Evolutionary conservation across 1,284 basidiomycete species (phyloP), one percentile per base, ranked within the genome.

Genomic region (Ceratobasidium theobromae): DNA sequence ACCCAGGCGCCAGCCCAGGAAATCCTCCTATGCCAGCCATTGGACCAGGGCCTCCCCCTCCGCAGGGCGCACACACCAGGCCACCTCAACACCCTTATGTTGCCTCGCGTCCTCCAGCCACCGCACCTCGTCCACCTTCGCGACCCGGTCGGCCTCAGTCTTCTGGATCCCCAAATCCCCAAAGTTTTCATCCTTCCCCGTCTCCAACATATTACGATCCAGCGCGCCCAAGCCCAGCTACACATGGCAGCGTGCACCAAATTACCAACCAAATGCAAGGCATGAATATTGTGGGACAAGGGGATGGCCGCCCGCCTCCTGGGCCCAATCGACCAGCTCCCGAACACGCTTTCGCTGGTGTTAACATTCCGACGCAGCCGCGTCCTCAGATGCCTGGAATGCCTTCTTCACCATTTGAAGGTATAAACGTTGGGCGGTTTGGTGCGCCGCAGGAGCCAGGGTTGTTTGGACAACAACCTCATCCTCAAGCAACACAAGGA

Each of bases 291-390:
- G 57, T 45, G 14, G 54, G n/a, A n/a, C n/a, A n/a, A n/a, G n/a
- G n/a, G n/a, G n/a, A n/a, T n/a, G n/a, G n/a, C n/a, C n/a, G n/a
- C n/a, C n/a, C n/a, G n/a, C n/a, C n/a, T n/a, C n/a, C n/a, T 12
- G 43, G 18, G 14, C 25, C 52, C 8, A 33, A 55, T 43, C 33
- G 57, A 8, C 57, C 57, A 4, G 57, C 46, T 5, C 57, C 57
- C 25, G 57, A 62, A 51, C 57, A 62, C 23, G 57, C 30, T 1
- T 62, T 62, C 35, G 57, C 57, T 11, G 57, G 57, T 12, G 33
- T 23, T 23, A 25, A 28, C 12, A n/a, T n/a, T n/a, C n/a, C n/a
- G n/a, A n/a, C n/a, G n/a, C 57, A 23, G 11, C 30, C 32, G 25
- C 57, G 57, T 28, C 57, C 46, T 18, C 18, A 25, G n/a, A 28